Conservation (phyloP, 768 basidiomycete species). For the Mycena vulgaris region DNA sequence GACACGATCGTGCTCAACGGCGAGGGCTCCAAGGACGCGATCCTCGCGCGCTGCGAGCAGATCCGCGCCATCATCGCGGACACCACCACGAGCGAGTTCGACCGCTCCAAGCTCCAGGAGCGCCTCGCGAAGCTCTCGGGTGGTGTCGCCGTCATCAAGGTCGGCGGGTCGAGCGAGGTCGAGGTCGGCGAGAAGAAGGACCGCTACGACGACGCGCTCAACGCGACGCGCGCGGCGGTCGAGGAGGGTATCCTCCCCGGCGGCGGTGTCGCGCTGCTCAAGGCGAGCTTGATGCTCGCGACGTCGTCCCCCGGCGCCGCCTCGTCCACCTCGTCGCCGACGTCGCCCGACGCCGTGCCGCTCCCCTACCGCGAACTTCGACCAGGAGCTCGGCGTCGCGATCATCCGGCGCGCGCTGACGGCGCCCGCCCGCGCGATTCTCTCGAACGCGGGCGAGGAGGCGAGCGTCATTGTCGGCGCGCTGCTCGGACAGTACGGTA, state of each 20-base stretch:
- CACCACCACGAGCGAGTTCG: constrained; percentile 91
- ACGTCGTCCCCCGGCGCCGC: constrained; percentile 65
- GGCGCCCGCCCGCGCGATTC: constrained; percentile 89
- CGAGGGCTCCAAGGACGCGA: constrained; percentile 90
- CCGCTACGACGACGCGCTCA: constrained; percentile 95
- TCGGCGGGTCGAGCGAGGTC: constrained; percentile 93
- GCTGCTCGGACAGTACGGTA: constrained; percentile 77
- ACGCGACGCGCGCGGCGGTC: constrained; percentile 98
- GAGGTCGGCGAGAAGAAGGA: constrained; percentile 99
- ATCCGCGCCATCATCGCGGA: constrained; percentile 89
- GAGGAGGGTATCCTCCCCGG: constrained; percentile 99
- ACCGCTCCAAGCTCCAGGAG: constrained; percentile 96
- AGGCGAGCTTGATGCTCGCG: constrained; percentile 82
- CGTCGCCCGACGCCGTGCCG: constrained; percentile 71
- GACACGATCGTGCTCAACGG: constrained; percentile 98
- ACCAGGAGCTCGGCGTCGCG: constrained; percentile 95
- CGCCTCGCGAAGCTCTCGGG: constrained; percentile 96
- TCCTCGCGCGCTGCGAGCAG: constrained; percentile 96
- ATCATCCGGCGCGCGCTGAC: constrained; percentile 92
- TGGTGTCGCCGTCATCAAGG: constrained; percentile 98
- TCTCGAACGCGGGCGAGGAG: constrained; percentile 96
- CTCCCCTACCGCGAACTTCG: constrained; percentile 93
- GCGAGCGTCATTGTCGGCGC: constrained; percentile 93
- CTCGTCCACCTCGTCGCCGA: constrained; percentile 64
- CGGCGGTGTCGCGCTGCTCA: constrained; percentile 94